Evolutionary conservation across 495 filamentous ascomycete species (phyloP).

Genomic region (Apiosordaria backusii): DNA sequence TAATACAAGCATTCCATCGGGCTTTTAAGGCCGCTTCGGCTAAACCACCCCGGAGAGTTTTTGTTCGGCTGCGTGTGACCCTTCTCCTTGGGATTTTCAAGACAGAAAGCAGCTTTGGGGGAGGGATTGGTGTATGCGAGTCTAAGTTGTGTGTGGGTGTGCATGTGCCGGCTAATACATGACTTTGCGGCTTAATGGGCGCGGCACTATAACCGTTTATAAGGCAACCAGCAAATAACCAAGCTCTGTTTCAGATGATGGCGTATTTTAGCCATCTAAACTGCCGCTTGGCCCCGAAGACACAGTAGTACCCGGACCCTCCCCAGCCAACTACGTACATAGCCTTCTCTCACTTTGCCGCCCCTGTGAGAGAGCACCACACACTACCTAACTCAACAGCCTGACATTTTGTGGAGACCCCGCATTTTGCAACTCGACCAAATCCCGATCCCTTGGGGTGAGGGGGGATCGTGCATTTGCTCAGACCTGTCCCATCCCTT

Average conservation of each 20-base stretch:
- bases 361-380: slow-evolving; percentile 4
- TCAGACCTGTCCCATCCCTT: neutral
- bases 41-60: neutral
- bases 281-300: slow-evolving; percentile 26
- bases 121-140: no score
- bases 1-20: neutral
- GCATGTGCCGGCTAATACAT: slow-evolving; percentile 13
- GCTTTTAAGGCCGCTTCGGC: neutral
- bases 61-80: neutral
- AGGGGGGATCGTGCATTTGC: neutral
- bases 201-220: neutral
- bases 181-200: slow-evolving; percentile 13
- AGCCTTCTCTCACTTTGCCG: neutral
- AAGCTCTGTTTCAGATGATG: slow-evolving; percentile 17
- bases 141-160: neutral
- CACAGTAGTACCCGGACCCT: neutral
- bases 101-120: neutral
- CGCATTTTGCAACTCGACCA: neutral
- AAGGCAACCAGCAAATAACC: slow-evolving; percentile 9
- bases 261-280: slow-evolving; percentile 30
- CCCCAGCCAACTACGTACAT: neutral
- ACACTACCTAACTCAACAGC: neutral
- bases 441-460: slow-evolving; percentile 3
- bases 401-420: slow-evolving; percentile 5
- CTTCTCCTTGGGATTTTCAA: neutral